Percentiles rank a stretch among this genome's conserved stretches.
Evolutionary conservation across 257 asterid genomes (phyloP).

Genomic region (Nicotiana noctiflora): DNA sequence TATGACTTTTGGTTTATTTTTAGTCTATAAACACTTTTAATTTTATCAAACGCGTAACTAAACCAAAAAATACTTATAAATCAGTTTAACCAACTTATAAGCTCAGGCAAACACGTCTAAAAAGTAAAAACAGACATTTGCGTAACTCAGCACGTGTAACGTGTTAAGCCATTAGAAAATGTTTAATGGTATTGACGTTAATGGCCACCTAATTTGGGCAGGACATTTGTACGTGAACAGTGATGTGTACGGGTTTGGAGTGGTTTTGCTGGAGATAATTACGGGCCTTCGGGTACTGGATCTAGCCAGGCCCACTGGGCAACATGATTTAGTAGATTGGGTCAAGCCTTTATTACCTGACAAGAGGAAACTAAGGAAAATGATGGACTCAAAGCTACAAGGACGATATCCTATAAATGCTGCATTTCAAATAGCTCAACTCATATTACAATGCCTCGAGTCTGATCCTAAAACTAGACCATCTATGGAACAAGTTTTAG

Average conservation of each 20-base stretch:
- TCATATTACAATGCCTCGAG: constrained; percentile 5
- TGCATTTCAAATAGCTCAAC: constrained; percentile 1
- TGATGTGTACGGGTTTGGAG: constrained; percentile 16
- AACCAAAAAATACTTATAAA: too few relatives aligned
- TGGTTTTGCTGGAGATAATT: constrained; percentile 13
- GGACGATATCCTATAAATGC: not conserved
- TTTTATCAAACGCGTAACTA: too few relatives aligned
- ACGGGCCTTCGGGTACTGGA: constrained; percentile 3
- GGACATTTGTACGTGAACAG: constrained; percentile 17
- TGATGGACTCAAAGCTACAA: constrained; percentile 14
- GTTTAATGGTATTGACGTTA: too few relatives aligned
- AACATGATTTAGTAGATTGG: constrained; percentile 5
- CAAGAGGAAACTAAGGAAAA: constrained; percentile 5
- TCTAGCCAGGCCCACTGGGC: not conserved
- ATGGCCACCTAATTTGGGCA: not conserved
- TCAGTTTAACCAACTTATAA: too few relatives aligned
- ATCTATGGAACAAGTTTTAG: constrained; percentile 15
- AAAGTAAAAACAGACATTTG: too few relatives aligned
- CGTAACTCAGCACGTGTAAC: too few relatives aligned
- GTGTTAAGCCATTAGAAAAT: too few relatives aligned
- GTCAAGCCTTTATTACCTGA: constrained; percentile 3
- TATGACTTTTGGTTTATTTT: too few relatives aligned
- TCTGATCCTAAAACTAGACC: constrained; percentile 6
- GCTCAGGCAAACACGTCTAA: too few relatives aligned
- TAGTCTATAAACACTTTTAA: too few relatives aligned